Conservation (phyloP, 1,139 yeast species). For the Spathaspora sp. region DNA sequence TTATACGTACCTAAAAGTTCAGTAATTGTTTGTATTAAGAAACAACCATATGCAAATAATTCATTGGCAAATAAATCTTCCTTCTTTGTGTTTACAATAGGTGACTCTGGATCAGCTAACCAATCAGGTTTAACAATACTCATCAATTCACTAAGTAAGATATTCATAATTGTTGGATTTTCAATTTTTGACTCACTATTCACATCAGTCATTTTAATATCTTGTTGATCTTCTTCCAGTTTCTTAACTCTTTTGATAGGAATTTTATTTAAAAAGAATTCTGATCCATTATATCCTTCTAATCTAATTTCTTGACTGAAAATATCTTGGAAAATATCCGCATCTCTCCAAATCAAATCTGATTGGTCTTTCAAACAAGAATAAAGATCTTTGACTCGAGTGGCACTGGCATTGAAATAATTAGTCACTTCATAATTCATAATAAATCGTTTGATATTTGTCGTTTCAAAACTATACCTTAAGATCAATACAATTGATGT, state of each 20-base stretch:
- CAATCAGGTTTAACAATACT: slow-evolving; percentile 52
- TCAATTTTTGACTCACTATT: slow-evolving; percentile 14
- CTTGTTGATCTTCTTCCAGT: slow-evolving; percentile 19
- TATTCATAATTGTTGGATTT: slow-evolving; percentile 61
- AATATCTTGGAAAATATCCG: slow-evolving; percentile 53
- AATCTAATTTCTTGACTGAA: slow-evolving; percentile 50
- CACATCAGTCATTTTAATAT: slow-evolving; percentile 32
- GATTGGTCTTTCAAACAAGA: slow-evolving; percentile 55
- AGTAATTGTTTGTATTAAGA: slow-evolving; percentile 63
- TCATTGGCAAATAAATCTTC: slow-evolving; percentile 36
- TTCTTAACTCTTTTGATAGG: slow-evolving; percentile 17
- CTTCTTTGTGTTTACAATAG: slow-evolving; percentile 18
- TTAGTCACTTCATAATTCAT: slow-evolving; percentile 50
- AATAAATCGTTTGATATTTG: slow-evolving; percentile 45
- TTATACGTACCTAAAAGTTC: slow-evolving; percentile 80
- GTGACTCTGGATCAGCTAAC: slow-evolving; percentile 32
- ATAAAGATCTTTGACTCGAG: slow-evolving; percentile 46
- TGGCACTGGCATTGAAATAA: slow-evolving; percentile 26
- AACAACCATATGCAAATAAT: slow-evolving; percentile 64
- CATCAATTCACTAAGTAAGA: slow-evolving; percentile 65
- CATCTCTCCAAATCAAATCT: slow-evolving; percentile 58
- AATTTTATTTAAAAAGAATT: slow-evolving; percentile 17
- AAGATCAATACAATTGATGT: slow-evolving; percentile 41
- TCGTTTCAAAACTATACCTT: slow-evolving; percentile 71
- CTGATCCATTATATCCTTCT: slow-evolving; percentile 42